Conservation (phyloP, 164 flowering plant genomes). For the Cinnamomum chago region DNA sequence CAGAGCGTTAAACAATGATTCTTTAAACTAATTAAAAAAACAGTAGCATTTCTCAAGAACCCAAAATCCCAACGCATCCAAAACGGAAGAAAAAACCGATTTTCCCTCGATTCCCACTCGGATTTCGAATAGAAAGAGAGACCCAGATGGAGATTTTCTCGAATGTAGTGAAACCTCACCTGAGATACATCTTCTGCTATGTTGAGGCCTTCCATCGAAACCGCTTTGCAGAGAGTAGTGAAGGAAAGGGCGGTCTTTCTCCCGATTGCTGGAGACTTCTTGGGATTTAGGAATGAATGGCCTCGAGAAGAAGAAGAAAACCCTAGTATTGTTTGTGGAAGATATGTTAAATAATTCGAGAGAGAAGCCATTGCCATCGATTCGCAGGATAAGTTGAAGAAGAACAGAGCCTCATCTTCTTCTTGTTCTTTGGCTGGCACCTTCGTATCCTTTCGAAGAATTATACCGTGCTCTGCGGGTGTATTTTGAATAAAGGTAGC, state of each 20-base stretch:
- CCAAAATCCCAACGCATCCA: background rate
- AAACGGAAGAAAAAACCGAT: background rate
- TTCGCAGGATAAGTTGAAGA: background rate
- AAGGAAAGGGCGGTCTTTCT: background rate
- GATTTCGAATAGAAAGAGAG: background rate
- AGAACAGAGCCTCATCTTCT: background rate
- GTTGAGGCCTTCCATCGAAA: constrained; percentile 74
- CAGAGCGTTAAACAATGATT: too few species aligned
- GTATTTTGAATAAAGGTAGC: too few species aligned
- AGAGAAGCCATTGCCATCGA: constrained; percentile 26
- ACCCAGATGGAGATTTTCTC: background rate
- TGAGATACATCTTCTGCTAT: constrained; percentile 82
- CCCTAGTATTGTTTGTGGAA: constrained; percentile 11
- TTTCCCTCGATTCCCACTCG: background rate
- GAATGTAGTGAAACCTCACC: constrained; percentile 29
- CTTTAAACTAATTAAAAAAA: too few species aligned
- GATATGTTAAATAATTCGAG: constrained; percentile 11
- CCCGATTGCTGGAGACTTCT: constrained; percentile 4
- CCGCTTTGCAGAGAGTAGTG: constrained; percentile 52
- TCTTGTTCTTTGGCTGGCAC: too few species aligned
- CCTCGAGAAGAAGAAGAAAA: constrained; percentile 10
- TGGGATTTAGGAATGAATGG: constrained; percentile 12
- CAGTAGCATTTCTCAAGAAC: background rate
- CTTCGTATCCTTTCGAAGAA: too few species aligned
- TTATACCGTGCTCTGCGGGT: too few species aligned